Base-by-base conservation (phyloP, 164 flowering plant species). In the Cinnamomum chago region DNA sequence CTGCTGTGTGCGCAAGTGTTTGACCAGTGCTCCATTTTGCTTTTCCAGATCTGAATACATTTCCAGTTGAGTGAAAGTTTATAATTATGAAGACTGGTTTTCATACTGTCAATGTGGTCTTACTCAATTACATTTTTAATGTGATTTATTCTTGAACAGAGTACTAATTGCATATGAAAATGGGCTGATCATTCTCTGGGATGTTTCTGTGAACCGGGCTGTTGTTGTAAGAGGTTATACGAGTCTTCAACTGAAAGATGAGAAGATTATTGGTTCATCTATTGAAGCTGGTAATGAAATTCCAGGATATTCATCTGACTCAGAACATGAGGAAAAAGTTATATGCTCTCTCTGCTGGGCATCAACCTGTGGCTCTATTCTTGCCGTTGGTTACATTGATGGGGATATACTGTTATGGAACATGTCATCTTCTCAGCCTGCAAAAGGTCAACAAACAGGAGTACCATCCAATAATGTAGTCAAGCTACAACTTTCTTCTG, bases 311-410 rank as follows among this genome's bases (percentile, higher is more conserved):
- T 50, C 72, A 76, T 78, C 76, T 50, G 80, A 80, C 35, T 33
- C 79, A 70, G 79, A 84, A 58, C 78, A 89, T 67, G 87, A 79
- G 75, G 98, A 90, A 73, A 91, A 92, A 83, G 95, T 92, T 81
- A 92, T 94, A 72, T 89, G 91, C 79, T 88, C 97, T 78, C 88
- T 91, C 76, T 91, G 96, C 83, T 94, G 97, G 98, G 97, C 88
- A 81, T 94, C 98, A 77, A 75, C 87, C 25, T 78, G 72, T 86
- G 97, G 98, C 62, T 89, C 96, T 58, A 80, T 89, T 82, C 82
- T 91, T 80, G 97, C 95, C 70, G 95, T 90, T 52, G 98, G 98
- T 77, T 94, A 94, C 72, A 73, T 91, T 64, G 96, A 94, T 84
- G 98, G 97, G 70, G 98, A 94, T 84, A 89, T 94, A 67, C 78